Base-by-base conservation (phyloP, 2,329 filamentous ascomycete species). In the Alternaria incomplexa region DNA sequence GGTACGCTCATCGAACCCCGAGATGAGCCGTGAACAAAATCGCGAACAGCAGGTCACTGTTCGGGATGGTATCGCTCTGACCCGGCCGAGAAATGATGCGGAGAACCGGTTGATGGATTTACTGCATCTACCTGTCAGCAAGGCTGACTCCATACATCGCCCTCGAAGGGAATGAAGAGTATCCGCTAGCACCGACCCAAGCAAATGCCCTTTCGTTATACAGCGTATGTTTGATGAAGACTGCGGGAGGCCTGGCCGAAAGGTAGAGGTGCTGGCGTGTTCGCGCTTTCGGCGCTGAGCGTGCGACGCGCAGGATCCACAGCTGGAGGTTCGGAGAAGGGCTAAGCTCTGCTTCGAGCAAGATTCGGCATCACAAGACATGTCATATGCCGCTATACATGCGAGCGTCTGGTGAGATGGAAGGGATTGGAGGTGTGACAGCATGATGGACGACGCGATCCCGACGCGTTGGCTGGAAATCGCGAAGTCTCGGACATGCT, bases 271-370 rank as follows among this genome's bases (percentile, higher is more conserved):
- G 32, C 5, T 9, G 32, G 32, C n/a, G 3, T 15, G 30, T 36
- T 36, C 13, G 30, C 30, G 32, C 9, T 40, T 0, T 40, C 15
- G 36, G 36, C 5, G 36, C n/a, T 17, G 36, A 40, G 36, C 36
- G 3, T 0, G 9, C 6, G 9, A 40, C 0, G 36, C 0, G 36
- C 5, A 17, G 5, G 9, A 17, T 1, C 17, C 4, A 17, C 0
- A 40, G 36, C 36, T 40, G 36, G 36, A 40, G 1, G 36, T 10
- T 40, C 36, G 15, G 4, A 40, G 15, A 1, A 8, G n/a, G n/a
- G n/a, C 36, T 40, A 2, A 11, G 15, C 36, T 40, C 36, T 40
- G n/a, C 36, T 3, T 17, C 36, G 5, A 6, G 36, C 3, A 11
- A 40, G 9, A 40, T 17, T 0, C 1, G 0, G 9, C 3, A 40